Evolutionary conservation across 495 filamentous ascomycete species (phyloP), one percentile per base, ranked within the genome.

Genomic region (Penicillium cataractarum): DNA sequence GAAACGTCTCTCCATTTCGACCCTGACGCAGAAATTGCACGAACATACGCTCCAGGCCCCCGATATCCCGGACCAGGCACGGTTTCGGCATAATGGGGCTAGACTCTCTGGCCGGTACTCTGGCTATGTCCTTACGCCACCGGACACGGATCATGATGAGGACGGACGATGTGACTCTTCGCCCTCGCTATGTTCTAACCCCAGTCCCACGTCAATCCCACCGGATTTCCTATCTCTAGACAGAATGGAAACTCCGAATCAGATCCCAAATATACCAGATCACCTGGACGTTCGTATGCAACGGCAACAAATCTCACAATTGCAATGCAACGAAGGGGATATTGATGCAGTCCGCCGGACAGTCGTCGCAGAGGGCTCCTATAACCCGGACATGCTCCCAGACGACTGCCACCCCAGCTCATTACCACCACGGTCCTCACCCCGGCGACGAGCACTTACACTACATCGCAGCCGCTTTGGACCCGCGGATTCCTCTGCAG

Each of bases 361-460:
- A 22, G 62, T 76, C 55, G 32, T 77, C 8, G 60, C 65, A 12
- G 72, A 76, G 7, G 61, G 72, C 4, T 57, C 55, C 0, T 54
- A 49, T 9, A 48, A 46, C 21, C 53, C 67, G 42, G 58, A 64
- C 50, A 48, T 57, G 24, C 55, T 44, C 60, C 63, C 71, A 51
- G 77, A 80, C 32, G 74, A 76, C 42, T 80, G 77, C 62, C 79
- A 82, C 58, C 79, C 79, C 8, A 80, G 77, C 53, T 78, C 76
- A 22, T 64, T 82, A 15, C 77, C 79, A 7, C 75, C 72, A 26
- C 70, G 75, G 35, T 62, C 69, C 9, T 77, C 74, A 4, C 74
- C 76, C 12, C 69, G 73, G 10, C 59, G 73, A 42, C 55, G 72
- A 46, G 66, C 75, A 32, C 26, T 66, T 24, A 69, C 69, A 22